Percentiles rank a stretch among this genome's conserved stretches.
phyloP scores from a whole-genome alignment of 2,329 filamentous ascomycete genomes.

The Clonostachys chloroleuca region DNA sequence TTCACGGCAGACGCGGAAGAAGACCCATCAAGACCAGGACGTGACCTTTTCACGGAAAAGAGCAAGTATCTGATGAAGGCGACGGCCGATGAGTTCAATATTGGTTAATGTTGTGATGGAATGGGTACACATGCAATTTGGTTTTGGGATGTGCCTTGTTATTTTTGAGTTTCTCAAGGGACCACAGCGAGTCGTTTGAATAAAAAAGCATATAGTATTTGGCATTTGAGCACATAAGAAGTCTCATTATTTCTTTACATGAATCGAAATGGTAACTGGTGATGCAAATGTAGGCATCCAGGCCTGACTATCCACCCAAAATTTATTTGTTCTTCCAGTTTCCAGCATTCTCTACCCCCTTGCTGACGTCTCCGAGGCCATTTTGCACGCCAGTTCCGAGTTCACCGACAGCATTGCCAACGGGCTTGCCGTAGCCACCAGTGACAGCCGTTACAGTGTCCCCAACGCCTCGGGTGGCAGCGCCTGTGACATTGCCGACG shows the following conservation, averaged over 20 bases:
- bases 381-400: conserved; percentile 48
- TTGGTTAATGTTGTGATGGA: conserved; percentile 42
- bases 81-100: conserved; percentile 63
- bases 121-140: neutral
- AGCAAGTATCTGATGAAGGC: conserved; percentile 63
- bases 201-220: neutral
- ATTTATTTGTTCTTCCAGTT: conserved; percentile 42
- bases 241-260: neutral
- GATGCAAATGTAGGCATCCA: neutral
- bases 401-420: conserved; percentile 51
- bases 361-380: conserved; percentile 40
- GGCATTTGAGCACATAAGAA: neutral
- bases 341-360: conserved; percentile 54
- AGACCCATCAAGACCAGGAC: conserved; percentile 21
- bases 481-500: conserved; percentile 36
- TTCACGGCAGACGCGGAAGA: conserved; percentile 34
- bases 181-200: too few relatives aligned
- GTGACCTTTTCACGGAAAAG: conserved; percentile 51
- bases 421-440: conserved; percentile 46
- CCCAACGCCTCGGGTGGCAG: conserved; percentile 51
- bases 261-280: neutral
- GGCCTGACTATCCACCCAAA: neutral
- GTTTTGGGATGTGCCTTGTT: neutral
- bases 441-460: conserved; percentile 49
- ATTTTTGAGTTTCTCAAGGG: neutral